Evolutionary conservation across 768 basidiomycete species (phyloP).

Genomic region (Leccinum olivaceopallidum): DNA sequence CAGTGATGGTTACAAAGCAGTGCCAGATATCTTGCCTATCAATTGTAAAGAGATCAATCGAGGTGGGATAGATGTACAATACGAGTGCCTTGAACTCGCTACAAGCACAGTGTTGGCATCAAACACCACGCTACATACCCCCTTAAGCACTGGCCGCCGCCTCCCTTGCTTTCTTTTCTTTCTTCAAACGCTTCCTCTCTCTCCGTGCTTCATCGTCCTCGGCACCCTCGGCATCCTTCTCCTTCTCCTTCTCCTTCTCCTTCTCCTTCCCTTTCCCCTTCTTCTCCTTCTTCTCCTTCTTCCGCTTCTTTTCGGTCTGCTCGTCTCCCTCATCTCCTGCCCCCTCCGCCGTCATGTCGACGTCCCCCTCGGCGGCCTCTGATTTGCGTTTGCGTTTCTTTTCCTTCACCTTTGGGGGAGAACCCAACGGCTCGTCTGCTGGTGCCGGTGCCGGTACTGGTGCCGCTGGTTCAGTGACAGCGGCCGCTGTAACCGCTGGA

Average conservation of each 20-base stretch:
- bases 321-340: conserved; percentile 46
- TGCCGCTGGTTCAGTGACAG: conserved; percentile 23
- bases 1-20: conserved; percentile 4
- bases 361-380: conserved; percentile 46
- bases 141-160: conserved; percentile 33
- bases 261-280: conserved; percentile 52
- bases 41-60: not conserved
- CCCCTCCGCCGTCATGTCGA: conserved; percentile 39
- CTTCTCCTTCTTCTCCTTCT: conserved; percentile 63
- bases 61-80: conserved; percentile 11
- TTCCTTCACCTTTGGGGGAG: conserved; percentile 56
- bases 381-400: conserved; percentile 88
- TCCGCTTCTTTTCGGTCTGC: conserved; percentile 56
- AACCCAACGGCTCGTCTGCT: conserved; percentile 33
- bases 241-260: conserved; percentile 56
- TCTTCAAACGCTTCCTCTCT: conserved; percentile 66
- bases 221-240: conserved; percentile 40
- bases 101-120: not conserved
- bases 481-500: conserved; percentile 22
- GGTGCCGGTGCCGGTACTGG: conserved; percentile 36
- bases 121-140: not conserved
- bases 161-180: conserved; percentile 62
- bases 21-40: conserved; percentile 9
- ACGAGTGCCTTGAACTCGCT: not conserved
- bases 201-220: conserved; percentile 60